A percentile compares a stretch with the other conserved stretches of the same genome.
Conservation (phyloP, 2,329 filamentous ascomycete species). For the Dendrostoma leiphaemia region DNA sequence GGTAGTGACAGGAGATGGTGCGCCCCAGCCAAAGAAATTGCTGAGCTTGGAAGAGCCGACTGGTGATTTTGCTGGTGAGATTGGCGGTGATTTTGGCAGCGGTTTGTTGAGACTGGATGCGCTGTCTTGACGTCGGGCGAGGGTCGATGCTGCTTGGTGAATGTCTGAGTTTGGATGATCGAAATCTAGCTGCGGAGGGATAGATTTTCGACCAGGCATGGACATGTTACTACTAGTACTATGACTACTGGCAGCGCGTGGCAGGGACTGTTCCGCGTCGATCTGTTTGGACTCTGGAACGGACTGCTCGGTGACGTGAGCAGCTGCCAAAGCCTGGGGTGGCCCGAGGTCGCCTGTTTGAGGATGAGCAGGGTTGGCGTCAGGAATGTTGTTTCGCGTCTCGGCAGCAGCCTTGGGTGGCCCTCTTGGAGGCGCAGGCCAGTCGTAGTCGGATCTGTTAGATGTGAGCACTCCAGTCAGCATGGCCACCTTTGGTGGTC, state of each 20-base stretch:
- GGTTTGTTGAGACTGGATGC: conserved; percentile 48
- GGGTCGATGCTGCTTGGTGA: conserved; percentile 25
- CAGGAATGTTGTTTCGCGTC: conserved; percentile 37
- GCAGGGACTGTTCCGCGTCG: conserved; percentile 24
- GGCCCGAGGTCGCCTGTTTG: conserved; percentile 40
- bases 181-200: conserved; percentile 53
- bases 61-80: conserved; percentile 56
- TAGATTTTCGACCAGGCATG: conserved; percentile 47
- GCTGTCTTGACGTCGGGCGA: conserved; percentile 22
- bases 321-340: conserved; percentile 37
- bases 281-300: conserved; percentile 24
- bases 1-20: conserved; percentile 42
- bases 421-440: conserved; percentile 19
- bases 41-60: conserved; percentile 44
- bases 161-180: conserved; percentile 36
- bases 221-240: conserved; percentile 42
- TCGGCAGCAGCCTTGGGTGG: conserved; percentile 22
- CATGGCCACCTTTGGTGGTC: conserved; percentile 16
- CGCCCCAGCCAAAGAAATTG: conserved; percentile 53
- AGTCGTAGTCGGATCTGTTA: conserved; percentile 18
- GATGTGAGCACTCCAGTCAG: conserved; percentile 20
- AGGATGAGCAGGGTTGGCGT: conserved; percentile 40
- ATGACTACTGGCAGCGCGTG: conserved; percentile 31
- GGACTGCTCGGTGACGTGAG: conserved; percentile 38
- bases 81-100: conserved; percentile 55